Evolutionary conservation across 1,284 basidiomycete species (phyloP).

Genomic region (Entoloma clypeatum): DNA sequence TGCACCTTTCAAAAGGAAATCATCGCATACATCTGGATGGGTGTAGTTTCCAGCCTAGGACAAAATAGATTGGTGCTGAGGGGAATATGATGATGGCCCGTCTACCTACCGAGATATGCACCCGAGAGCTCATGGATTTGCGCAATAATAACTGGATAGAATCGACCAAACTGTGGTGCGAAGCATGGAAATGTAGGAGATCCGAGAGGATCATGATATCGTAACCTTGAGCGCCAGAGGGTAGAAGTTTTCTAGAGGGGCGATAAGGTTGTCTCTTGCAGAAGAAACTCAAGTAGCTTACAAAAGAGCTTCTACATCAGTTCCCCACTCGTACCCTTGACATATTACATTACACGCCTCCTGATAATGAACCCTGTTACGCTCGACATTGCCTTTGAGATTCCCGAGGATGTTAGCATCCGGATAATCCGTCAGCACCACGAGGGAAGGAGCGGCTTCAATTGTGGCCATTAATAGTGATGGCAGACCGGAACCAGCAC

Average conservation of each 20-base stretch:
- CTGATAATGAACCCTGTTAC: constrained; percentile 39
- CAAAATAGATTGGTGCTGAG: not conserved
- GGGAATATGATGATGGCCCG: not conserved
- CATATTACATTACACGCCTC: constrained; percentile 40
- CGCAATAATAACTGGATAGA: constrained; percentile 49
- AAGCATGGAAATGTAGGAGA: constrained; percentile 61
- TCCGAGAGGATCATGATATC: constrained; percentile 66
- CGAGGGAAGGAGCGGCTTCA: constrained; percentile 41
- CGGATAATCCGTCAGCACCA: constrained; percentile 66
- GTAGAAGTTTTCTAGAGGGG: constrained; percentile 20
- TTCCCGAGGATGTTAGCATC: constrained; percentile 58
- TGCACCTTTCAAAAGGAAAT: constrained; percentile 45
- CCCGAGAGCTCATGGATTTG: constrained; percentile 37
- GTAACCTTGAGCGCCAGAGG: constrained; percentile 33
- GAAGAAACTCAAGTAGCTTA: constrained; percentile 29
- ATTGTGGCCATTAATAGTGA: constrained; percentile 53
- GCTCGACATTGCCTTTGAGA: constrained; percentile 47
- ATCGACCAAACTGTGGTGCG: constrained; percentile 53
- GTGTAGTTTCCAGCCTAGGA: constrained; percentile 62
- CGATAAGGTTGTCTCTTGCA: not conserved
- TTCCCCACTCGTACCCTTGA: constrained; percentile 63
- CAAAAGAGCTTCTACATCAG: constrained; percentile 43
- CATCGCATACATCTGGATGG: constrained; percentile 45
- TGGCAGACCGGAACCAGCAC: constrained; percentile 62
- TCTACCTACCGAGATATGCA: constrained; percentile 49